phyloP scores from a whole-genome alignment of 176 grass and related monocot species.

The Rhynchospora tenuis region DNA sequence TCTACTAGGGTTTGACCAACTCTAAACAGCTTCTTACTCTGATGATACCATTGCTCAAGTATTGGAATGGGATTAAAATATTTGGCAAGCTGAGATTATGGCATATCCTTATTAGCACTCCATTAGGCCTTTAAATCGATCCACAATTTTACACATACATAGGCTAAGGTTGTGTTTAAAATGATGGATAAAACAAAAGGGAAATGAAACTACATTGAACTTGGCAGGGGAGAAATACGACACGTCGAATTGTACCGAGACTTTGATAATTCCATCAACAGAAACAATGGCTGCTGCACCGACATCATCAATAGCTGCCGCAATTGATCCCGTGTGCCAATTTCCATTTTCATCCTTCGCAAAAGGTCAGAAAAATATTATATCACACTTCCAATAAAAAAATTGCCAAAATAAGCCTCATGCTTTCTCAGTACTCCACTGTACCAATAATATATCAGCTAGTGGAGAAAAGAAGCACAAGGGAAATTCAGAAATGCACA shows the following conservation, averaged over 20 bases:
- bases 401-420: not conserved
- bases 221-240: slow-evolving; percentile 60
- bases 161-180: not conserved
- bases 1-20: not conserved
- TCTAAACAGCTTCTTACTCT: not conserved
- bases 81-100: not conserved
- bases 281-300: slow-evolving; percentile 79
- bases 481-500: not conserved
- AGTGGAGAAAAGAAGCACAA: not conserved
- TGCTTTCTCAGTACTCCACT: not conserved
- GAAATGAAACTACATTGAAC: slow-evolving; percentile 38
- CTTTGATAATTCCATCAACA: slow-evolving; percentile 55
- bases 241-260: slow-evolving; percentile 71
- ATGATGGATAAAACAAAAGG: not conserved
- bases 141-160: not conserved
- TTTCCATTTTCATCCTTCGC: slow-evolving; percentile 58
- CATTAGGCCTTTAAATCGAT: not conserved
- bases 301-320: slow-evolving; percentile 59
- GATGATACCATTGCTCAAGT: not conserved
- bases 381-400: not conserved
- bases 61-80: not conserved
- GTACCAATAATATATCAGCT: not conserved
- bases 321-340: slow-evolving; percentile 78
- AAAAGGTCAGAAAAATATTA: not conserved
- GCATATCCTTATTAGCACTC: not conserved